Conservation (phyloP, 1,284 basidiomycete species). For the Sporisorium exsertum region DNA sequence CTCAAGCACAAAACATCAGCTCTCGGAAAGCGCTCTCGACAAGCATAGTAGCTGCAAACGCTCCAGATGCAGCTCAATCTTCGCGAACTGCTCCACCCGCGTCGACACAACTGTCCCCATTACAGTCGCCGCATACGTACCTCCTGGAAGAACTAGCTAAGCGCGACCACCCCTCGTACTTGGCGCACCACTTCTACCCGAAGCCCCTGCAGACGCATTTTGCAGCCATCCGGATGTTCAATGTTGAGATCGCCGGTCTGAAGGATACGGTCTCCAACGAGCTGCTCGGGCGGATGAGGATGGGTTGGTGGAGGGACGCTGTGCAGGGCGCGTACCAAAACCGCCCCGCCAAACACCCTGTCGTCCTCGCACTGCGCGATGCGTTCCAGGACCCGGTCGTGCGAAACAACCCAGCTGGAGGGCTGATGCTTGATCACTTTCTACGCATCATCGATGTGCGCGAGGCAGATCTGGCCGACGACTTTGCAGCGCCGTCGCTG, state of each 20-base stretch:
- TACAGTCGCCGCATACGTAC: conserved; percentile 40
- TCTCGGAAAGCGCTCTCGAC: background rate
- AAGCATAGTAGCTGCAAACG: background rate
- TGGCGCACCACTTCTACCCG: conserved; percentile 63
- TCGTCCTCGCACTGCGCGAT: conserved; percentile 58
- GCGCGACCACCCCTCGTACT: conserved; percentile 59
- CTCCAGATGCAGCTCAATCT: background rate
- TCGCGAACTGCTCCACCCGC: conserved; percentile 36
- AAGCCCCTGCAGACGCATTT: conserved; percentile 61
- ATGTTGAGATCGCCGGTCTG: conserved; percentile 62
- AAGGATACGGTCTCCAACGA: conserved; percentile 65
- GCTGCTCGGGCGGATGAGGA: conserved; percentile 64
- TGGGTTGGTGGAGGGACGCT: conserved; percentile 68
- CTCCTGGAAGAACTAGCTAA: conserved; percentile 42
- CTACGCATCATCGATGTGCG: conserved; percentile 64
- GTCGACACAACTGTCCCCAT: conserved; percentile 33
- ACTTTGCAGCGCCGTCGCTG: conserved; percentile 58
- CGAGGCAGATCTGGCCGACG: conserved; percentile 61
- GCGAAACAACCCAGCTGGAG: conserved; percentile 40
- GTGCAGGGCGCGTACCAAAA: conserved; percentile 57
- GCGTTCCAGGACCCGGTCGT: conserved; percentile 63
- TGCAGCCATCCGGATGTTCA: conserved; percentile 64
- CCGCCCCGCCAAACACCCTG: conserved; percentile 63
- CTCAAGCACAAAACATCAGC: background rate
- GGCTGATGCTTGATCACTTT: conserved; percentile 66